Evolutionary conservation across 78 protist genomes (phyloP).

Genomic region (Bigelowiella natans): DNA sequence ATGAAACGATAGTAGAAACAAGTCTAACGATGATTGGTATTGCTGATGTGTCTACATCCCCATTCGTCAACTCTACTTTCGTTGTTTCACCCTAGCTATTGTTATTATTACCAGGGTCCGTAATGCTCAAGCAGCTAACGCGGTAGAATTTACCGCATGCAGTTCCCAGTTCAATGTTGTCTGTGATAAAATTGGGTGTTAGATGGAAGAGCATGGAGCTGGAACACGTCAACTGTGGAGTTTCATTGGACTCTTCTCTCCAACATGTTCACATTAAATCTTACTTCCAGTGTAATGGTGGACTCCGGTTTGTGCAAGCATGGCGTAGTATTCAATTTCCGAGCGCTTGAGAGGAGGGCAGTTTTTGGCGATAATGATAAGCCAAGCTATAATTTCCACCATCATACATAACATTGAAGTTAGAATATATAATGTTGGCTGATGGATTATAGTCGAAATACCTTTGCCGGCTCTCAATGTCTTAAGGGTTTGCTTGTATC

Average conservation of each 20-base stretch:
- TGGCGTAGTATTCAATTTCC: constrained; percentile 98
- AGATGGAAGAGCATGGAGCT: not conserved
- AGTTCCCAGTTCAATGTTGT: constrained; percentile 97
- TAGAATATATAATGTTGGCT: not conserved
- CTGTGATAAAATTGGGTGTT: too few species aligned
- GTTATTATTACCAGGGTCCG: constrained; percentile 65
- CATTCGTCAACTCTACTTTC: not conserved
- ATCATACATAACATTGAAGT: not conserved
- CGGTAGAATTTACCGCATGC: constrained; percentile 96
- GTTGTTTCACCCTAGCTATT: not conserved
- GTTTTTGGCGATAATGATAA: constrained; percentile 90
- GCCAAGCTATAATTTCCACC: constrained; percentile 57
- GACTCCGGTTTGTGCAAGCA: constrained; percentile 88
- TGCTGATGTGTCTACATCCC: too few species aligned
- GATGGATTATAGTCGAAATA: constrained; percentile 21
- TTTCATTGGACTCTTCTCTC: too few species aligned
- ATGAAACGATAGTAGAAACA: too few species aligned
- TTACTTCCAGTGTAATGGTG: constrained; percentile 88
- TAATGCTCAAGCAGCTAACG: constrained; percentile 67
- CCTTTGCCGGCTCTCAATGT: constrained; percentile 77
- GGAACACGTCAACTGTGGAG: not conserved
- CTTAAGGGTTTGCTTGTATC: constrained; percentile 86
- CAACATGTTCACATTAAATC: too few species aligned
- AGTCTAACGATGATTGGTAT: too few species aligned
- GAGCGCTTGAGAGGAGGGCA: constrained; percentile 93